phyloP scores from a whole-genome alignment of 2,329 filamentous ascomycete species.

The Parascedosporium putredinis region DNA sequence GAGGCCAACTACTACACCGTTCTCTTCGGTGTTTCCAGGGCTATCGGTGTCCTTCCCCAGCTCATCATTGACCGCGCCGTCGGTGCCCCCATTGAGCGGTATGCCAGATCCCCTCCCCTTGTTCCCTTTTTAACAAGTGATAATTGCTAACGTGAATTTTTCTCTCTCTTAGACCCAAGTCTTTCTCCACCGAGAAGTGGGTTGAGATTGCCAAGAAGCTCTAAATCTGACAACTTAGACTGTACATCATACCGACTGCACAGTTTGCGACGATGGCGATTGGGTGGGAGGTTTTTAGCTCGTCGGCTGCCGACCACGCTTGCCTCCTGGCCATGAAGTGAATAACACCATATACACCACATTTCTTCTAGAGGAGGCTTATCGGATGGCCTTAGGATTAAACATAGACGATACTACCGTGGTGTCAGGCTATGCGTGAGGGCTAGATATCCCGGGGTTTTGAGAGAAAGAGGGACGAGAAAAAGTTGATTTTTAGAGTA shows the following conservation, averaged over 20 bases:
- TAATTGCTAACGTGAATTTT: slow-evolving; percentile 9
- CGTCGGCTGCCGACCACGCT: too few relatives aligned
- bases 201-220: slow-evolving; percentile 87
- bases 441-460: background rate
- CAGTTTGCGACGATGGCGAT: background rate
- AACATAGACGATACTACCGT: background rate
- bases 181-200: slow-evolving; percentile 95
- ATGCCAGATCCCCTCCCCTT: slow-evolving; percentile 6
- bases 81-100: slow-evolving; percentile 89
- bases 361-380: background rate
- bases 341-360: background rate
- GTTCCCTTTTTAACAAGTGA: background rate
- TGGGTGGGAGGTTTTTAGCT: background rate
- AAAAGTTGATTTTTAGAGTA: background rate
- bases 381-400: background rate
- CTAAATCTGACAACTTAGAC: slow-evolving; percentile 33
- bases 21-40: slow-evolving; percentile 95
- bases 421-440: too few relatives aligned
- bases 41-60: slow-evolving; percentile 96
- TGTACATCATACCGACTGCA: background rate
- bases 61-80: slow-evolving; percentile 98
- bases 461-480: background rate
- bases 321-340: background rate
- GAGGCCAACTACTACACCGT: slow-evolving; percentile 99
- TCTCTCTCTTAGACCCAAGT: slow-evolving; percentile 57